Conservation (phyloP, 306 rosid genomes). For the Ochetophila trinervis region DNA sequence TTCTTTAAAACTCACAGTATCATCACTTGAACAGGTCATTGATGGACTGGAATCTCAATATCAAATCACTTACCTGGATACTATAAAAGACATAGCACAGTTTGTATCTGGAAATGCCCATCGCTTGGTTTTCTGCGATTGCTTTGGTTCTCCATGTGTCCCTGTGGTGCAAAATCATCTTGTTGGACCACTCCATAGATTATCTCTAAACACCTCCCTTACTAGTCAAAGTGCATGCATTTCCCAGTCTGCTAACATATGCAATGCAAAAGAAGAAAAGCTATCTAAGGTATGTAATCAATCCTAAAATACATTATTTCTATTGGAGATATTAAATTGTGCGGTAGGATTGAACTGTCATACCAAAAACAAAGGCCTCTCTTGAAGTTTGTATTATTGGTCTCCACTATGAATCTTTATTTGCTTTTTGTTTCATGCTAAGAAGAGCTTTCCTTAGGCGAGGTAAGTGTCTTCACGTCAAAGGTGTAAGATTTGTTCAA, state of each 20-base stretch:
- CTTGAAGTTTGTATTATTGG: too few species aligned
- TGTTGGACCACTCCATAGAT: constrained; percentile 49
- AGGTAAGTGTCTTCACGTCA: too few species aligned
- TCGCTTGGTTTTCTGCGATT: constrained; percentile 65
- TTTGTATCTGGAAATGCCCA: constrained; percentile 44
- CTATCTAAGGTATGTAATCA: constrained; percentile 41
- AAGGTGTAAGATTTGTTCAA: not conserved
- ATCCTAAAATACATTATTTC: not conserved
- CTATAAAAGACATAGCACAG: constrained; percentile 47
- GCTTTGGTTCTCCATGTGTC: constrained; percentile 34
- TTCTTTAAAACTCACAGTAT: constrained; percentile 19
- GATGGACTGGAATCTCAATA: constrained; percentile 60
- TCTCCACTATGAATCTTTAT: too few species aligned
- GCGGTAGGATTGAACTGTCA: too few species aligned
- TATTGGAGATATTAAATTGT: too few species aligned
- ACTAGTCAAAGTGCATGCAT: constrained; percentile 70
- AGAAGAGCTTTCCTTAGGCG: too few species aligned
- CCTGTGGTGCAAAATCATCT: constrained; percentile 54
- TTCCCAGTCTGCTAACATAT: constrained; percentile 50
- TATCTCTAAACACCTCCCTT: constrained; percentile 50
- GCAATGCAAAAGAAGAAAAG: constrained; percentile 42
- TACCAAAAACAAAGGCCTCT: too few species aligned
- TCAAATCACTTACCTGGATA: constrained; percentile 43
- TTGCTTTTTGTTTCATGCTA: too few species aligned
- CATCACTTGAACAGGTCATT: constrained; percentile 52